Conservation (phyloP, 371 early-diverging fungal species). For the Mucor ambiguus region DNA sequence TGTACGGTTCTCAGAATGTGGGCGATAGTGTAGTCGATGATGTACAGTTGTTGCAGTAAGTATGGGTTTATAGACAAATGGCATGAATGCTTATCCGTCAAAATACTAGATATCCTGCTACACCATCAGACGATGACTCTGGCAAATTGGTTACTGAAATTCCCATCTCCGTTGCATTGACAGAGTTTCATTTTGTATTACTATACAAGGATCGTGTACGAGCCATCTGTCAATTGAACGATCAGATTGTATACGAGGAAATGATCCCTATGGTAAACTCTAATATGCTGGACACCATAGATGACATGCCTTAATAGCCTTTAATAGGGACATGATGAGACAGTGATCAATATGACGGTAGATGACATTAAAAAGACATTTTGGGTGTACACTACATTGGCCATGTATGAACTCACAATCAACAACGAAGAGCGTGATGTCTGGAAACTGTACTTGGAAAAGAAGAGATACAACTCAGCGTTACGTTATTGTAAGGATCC, state of each 20-base stretch:
- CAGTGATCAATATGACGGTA: constrained; percentile 64
- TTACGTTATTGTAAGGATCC: constrained; percentile 76
- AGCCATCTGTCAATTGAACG: constrained; percentile 79
- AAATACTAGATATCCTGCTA: constrained; percentile 41
- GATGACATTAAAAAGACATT: constrained; percentile 82
- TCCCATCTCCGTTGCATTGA: constrained; percentile 78
- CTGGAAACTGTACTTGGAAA: constrained; percentile 85
- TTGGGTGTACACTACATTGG: constrained; percentile 83
- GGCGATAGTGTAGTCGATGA: constrained; percentile 63
- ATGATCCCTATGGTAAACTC: constrained; percentile 53
- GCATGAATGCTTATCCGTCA: not conserved
- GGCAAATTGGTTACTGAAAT: constrained; percentile 49
- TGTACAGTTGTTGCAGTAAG: constrained; percentile 74
- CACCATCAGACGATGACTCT: constrained; percentile 47
- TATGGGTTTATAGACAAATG: not conserved
- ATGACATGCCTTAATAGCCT: not conserved
- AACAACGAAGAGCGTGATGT: constrained; percentile 91
- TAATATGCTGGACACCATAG: not conserved
- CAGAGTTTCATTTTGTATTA: constrained; percentile 88
- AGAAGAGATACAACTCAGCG: constrained; percentile 75
- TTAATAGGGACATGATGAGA: constrained; percentile 33
- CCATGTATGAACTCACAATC: constrained; percentile 85
- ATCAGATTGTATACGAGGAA: constrained; percentile 83
- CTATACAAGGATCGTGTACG: constrained; percentile 74
- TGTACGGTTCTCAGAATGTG: constrained; percentile 40